Percentiles rank a stretch among this genome's conserved stretches.
These are phyloP conservation scores for Hypoxylon sp. DNA, from an alignment of 2,329 filamentous ascomycete genomes.

Conservation along the genomic window DNA sequence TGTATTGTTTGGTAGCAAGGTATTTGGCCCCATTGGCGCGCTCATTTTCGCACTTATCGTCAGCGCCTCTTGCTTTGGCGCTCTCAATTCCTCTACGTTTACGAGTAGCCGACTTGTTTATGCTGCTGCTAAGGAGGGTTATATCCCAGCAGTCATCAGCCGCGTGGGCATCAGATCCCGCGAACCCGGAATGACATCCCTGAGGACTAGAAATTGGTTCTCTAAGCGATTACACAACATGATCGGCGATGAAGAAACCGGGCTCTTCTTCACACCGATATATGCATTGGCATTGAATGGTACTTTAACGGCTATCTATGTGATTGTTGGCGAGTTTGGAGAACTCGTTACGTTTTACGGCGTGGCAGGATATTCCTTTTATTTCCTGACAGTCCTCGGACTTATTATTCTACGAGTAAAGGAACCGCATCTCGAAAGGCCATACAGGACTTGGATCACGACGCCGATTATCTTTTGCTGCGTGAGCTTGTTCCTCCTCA, in stretches of 20 bases:
- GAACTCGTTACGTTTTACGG: constrained; percentile 97
- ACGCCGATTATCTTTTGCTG: constrained; percentile 99
- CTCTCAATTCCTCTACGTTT: constrained; percentile 94
- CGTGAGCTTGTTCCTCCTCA: constrained; percentile 92
- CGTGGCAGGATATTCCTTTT: constrained; percentile 96
- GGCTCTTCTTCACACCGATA: constrained; percentile 94
- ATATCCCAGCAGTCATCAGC: constrained; percentile 87
- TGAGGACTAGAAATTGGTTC: constrained; percentile 69
- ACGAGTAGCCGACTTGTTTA: constrained; percentile 94
- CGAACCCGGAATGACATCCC: constrained; percentile 60
- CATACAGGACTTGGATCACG: constrained; percentile 96
- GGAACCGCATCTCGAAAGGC: constrained; percentile 89
- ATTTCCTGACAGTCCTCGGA: constrained; percentile 94
- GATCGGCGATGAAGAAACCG: constrained; percentile 82
- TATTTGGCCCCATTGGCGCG: constrained; percentile 87
- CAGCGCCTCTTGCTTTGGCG: constrained; percentile 91
- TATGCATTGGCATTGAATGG: constrained; percentile 90
- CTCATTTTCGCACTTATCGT: constrained; percentile 91
- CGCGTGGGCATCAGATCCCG: constrained; percentile 78
- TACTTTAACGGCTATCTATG: constrained; percentile 80
- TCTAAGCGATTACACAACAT: constrained; percentile 72
- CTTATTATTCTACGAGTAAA: constrained; percentile 90
- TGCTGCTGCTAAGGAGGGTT: constrained; percentile 94
- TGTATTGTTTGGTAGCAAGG: constrained; percentile 90
- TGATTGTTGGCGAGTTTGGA: constrained; percentile 88